A percentile compares a stretch with the other conserved stretches of the same genome.
These are phyloP conservation scores for Pythium dissimile DNA, from an alignment of 352 stramenopile genomes.

Conservation along the genomic window DNA sequence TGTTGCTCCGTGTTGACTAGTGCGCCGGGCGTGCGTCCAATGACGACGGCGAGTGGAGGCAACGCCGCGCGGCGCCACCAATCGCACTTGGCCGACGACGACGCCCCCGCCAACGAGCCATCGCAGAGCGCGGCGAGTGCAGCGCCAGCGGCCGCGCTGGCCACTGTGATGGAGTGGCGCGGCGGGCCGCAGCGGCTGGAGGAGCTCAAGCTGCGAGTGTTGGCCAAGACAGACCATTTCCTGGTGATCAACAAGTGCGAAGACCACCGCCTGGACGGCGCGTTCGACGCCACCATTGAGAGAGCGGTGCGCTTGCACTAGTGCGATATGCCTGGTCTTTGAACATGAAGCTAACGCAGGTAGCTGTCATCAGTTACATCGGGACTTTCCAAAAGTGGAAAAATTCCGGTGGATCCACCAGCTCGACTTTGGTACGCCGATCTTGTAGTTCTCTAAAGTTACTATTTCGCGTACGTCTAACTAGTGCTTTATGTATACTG, in stretches of 20 bases:
- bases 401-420: slow-evolving; percentile 90
- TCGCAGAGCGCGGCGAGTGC: background rate
- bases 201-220: slow-evolving; percentile 49
- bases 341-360: too few species aligned
- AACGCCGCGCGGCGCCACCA: slow-evolving; percentile 40
- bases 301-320: slow-evolving; percentile 56
- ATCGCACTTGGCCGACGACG: slow-evolving; percentile 37
- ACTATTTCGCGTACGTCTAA: background rate
- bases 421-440: slow-evolving; percentile 77
- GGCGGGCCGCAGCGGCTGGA: slow-evolving; percentile 54
- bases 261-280: slow-evolving; percentile 83
- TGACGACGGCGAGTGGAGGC: slow-evolving; percentile 17
- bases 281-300: slow-evolving; percentile 87
- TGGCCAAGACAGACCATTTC: slow-evolving; percentile 48
- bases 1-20: background rate
- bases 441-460: background rate
- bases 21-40: background rate
- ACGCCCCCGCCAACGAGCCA: too few species aligned
- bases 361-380: slow-evolving; percentile 43
- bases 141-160: background rate
- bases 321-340: too few species aligned
- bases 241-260: slow-evolving; percentile 78
- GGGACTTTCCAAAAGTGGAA: slow-evolving; percentile 65
- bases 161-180: slow-evolving; percentile 24
- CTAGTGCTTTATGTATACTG: background rate